Percentiles rank a stretch among this genome's conserved stretches.
Conservation (phyloP, 1,284 basidiomycete species). For the Malassezia sp. region DNA sequence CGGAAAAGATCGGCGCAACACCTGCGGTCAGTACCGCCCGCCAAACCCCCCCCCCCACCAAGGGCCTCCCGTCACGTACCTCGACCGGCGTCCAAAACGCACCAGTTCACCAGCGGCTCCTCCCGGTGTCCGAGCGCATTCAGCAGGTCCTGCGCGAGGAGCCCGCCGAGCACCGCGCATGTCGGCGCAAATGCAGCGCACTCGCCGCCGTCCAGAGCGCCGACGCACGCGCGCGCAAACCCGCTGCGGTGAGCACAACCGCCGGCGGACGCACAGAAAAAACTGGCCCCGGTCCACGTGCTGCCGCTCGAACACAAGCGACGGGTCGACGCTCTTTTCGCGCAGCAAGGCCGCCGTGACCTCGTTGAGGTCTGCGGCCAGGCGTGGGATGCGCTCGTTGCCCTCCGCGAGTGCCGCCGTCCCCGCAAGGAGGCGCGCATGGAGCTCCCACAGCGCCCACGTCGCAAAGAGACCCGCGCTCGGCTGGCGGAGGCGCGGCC, state of each 20-base stretch:
- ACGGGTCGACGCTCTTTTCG: conserved; percentile 13
- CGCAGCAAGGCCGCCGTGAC: conserved; percentile 12
- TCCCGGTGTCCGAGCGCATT: conserved; percentile 81
- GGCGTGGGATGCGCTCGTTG: not conserved
- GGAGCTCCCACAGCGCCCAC: conserved; percentile 48
- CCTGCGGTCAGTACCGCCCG: no score
- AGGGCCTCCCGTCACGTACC: no score
- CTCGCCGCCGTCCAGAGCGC: conserved; percentile 53
- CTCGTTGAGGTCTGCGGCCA: not conserved
- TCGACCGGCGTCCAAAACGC: conserved; percentile 84
- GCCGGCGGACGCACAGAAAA: no score
- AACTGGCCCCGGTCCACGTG: conserved; percentile 1
- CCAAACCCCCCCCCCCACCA: conserved; percentile 56
- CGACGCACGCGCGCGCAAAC: conserved; percentile 10
- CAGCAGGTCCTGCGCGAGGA: conserved; percentile 85
- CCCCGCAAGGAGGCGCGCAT: not conserved
- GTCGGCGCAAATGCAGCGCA: conserved; percentile 74
- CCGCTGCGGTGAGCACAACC: no score
- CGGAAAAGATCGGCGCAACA: conserved; percentile 5
- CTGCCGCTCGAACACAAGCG: conserved; percentile 7
- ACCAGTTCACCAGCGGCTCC: conserved; percentile 80
- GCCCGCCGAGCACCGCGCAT: conserved; percentile 73
- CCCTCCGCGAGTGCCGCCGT: not conserved
- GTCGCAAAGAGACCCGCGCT: conserved; percentile 55
- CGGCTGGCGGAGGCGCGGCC: conserved; percentile 50